These are phyloP conservation scores for Logfia minima DNA, from an alignment of 129 eudicot species.

Conservation along the genomic window DNA sequence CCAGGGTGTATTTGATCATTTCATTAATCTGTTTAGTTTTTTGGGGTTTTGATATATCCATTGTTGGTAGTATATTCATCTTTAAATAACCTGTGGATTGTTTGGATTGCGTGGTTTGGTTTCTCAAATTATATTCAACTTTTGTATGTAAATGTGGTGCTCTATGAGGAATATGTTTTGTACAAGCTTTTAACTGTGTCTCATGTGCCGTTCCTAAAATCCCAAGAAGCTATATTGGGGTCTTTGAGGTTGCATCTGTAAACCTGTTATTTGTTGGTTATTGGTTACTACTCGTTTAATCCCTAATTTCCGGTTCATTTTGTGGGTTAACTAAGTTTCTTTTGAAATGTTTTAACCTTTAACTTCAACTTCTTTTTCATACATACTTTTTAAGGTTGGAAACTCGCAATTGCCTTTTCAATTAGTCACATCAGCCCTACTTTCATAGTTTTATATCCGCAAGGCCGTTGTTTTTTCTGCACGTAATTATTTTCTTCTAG, in stretches of 20 bases:
- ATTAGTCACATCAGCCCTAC: no score
- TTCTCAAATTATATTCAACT: conserved; percentile 6
- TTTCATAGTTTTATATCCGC: no score
- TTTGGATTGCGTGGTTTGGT: conserved; percentile 26
- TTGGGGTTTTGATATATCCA: conserved; percentile 15
- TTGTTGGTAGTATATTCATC: conserved; percentile 22
- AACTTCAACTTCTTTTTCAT: no score
- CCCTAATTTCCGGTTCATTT: no score
- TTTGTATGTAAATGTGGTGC: conserved; percentile 29
- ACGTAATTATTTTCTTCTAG: no score
- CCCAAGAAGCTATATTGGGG: neutral
- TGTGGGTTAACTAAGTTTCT: no score
- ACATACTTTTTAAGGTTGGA: no score
- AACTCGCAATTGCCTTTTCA: no score
- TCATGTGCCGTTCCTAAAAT: neutral
- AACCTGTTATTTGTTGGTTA: neutral
- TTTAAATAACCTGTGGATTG: conserved; percentile 16
- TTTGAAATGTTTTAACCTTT: no score
- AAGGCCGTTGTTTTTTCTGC: no score
- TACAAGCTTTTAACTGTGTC: neutral
- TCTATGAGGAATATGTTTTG: neutral
- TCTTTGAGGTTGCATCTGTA: neutral
- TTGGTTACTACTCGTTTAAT: no score
- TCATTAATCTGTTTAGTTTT: neutral
- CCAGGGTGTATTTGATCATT: neutral